Percentiles rank a stretch among this genome's conserved stretches.
phyloP scores from a whole-genome alignment of 1,284 basidiomycete species.

The Ceratorhiza oryzae-sativae region DNA sequence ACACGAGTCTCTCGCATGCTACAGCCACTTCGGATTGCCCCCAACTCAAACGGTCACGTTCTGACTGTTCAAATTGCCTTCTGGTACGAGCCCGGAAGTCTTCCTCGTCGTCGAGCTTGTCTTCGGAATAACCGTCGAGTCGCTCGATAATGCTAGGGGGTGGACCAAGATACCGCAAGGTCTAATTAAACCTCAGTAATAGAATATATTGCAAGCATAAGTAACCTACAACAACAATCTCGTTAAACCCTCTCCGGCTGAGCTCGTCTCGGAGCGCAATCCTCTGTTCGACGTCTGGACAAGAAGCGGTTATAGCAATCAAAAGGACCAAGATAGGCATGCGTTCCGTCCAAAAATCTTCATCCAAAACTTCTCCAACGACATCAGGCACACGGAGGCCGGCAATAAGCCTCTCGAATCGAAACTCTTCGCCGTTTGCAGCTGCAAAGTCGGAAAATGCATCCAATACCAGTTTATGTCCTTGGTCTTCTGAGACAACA shows the following conservation, averaged over 20 bases:
- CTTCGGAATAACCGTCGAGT: slow-evolving; percentile 82
- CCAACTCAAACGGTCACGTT: slow-evolving; percentile 2
- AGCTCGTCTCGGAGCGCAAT: slow-evolving; percentile 83
- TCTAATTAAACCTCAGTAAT: slow-evolving; percentile 53
- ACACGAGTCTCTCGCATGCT: slow-evolving; percentile 56
- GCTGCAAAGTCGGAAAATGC: slow-evolving; percentile 82
- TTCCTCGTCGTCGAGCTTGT: slow-evolving; percentile 88
- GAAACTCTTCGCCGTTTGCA: slow-evolving; percentile 74
- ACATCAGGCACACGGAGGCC: slow-evolving; percentile 65
- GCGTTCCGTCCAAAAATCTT: slow-evolving; percentile 82
- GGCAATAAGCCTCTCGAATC: slow-evolving; percentile 79
- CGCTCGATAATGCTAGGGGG: slow-evolving; percentile 78
- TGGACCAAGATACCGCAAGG: slow-evolving; percentile 75
- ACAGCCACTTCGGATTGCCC: slow-evolving; percentile 26
- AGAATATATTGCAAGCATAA: neutral
- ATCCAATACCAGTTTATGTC: slow-evolving; percentile 74
- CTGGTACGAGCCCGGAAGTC: slow-evolving; percentile 68
- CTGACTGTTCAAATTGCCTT: slow-evolving; percentile 28
- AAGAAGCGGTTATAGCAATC: slow-evolving; percentile 81
- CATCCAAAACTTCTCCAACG: slow-evolving; percentile 54
- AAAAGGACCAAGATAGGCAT: slow-evolving; percentile 78
- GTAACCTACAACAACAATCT: slow-evolving; percentile 76
- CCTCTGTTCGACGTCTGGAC: slow-evolving; percentile 79
- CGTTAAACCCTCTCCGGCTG: slow-evolving; percentile 78
- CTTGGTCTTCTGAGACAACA: slow-evolving; percentile 73